A percentile compares a stretch with the other conserved stretches of the same genome.
phyloP scores from a whole-genome alignment of 1,284 basidiomycete species.

The Puccinia brachypodii region DNA sequence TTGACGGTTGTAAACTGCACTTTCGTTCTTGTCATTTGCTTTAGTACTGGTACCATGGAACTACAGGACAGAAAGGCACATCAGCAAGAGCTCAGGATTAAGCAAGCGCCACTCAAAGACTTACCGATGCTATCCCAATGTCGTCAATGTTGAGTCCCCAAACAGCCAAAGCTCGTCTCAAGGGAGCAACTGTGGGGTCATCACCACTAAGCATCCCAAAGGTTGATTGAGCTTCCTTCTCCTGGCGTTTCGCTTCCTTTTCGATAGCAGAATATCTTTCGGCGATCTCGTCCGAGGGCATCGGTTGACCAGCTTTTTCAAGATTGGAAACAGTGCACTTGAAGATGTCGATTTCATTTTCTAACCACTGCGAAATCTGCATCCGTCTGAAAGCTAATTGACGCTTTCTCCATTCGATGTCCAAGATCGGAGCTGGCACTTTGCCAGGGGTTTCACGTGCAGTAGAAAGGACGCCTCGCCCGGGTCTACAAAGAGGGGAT shows the following conservation, averaged over 20 bases:
- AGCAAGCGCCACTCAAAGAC: constrained; percentile 54
- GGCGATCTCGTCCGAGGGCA: constrained; percentile 71
- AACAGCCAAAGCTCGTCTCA: constrained; percentile 89
- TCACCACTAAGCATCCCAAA: constrained; percentile 92
- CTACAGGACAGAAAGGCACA: constrained; percentile 60
- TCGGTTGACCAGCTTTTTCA: constrained; percentile 61
- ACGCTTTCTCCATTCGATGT: constrained; percentile 79
- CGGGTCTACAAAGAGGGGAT: constrained; percentile 65
- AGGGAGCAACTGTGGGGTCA: constrained; percentile 80
- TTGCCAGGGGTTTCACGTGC: constrained; percentile 73
- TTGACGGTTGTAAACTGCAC: constrained; percentile 91
- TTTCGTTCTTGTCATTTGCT: constrained; percentile 99
- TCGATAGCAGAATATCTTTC: constrained; percentile 78
- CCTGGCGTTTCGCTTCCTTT: constrained; percentile 81
- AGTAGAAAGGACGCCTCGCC: constrained; percentile 80
- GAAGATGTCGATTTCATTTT: constrained; percentile 79
- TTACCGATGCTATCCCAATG: constrained; percentile 63
- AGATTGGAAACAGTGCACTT: constrained; percentile 71
- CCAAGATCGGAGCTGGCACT: constrained; percentile 68
- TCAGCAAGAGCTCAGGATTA: not conserved
- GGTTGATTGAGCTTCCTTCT: constrained; percentile 80
- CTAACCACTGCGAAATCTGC: constrained; percentile 90
- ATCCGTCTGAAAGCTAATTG: constrained; percentile 88
- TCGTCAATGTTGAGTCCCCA: constrained; percentile 94
- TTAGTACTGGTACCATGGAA: constrained; percentile 94